Percentiles rank a stretch among this genome's conserved stretches.
These are phyloP conservation scores for Exophiala dermatitidis DNA, from an alignment of 2,329 filamentous ascomycete species.

Conservation along the genomic window DNA sequence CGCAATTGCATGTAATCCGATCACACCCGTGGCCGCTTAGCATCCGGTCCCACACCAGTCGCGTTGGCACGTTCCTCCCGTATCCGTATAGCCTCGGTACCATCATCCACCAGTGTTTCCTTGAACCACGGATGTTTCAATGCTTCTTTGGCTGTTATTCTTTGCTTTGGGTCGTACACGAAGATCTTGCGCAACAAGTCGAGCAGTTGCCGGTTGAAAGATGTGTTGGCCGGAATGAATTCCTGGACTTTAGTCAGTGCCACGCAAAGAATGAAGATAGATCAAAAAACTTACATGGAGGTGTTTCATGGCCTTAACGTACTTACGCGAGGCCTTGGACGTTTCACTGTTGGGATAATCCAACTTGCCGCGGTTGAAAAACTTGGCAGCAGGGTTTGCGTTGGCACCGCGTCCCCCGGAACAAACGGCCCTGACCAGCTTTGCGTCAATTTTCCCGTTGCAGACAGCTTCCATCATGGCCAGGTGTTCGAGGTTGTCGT, in stretches of 20 bases:
- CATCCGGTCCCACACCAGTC: conserved; percentile 11
- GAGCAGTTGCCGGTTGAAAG: conserved; percentile 57
- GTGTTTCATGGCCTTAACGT: conserved; percentile 62
- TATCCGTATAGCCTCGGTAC: conserved; percentile 57
- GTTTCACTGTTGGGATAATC: conserved; percentile 59
- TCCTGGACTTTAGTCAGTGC: conserved; percentile 42
- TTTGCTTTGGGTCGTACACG: conserved; percentile 58
- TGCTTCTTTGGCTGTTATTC: conserved; percentile 58
- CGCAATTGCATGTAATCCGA: neutral
- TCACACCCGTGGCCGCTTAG: conserved; percentile 24
- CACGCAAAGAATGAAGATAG: neutral
- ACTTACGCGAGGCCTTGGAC: conserved; percentile 56
- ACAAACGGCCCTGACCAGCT: conserved; percentile 48
- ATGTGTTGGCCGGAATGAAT: conserved; percentile 53
- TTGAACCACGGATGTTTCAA: conserved; percentile 62
- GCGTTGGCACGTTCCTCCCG: conserved; percentile 31
- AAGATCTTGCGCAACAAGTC: conserved; percentile 58
- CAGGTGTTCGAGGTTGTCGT: conserved; percentile 61
- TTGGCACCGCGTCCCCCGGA: conserved; percentile 42
- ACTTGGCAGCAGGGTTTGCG: conserved; percentile 51
- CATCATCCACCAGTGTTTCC: conserved; percentile 57
- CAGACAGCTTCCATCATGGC: conserved; percentile 64
- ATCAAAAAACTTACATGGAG: conserved; percentile 43
- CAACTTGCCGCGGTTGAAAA: conserved; percentile 51
- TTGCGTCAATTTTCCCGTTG: conserved; percentile 48